Conservation (phyloP, 768 basidiomycete genomes). For the Pholiota conissans region DNA sequence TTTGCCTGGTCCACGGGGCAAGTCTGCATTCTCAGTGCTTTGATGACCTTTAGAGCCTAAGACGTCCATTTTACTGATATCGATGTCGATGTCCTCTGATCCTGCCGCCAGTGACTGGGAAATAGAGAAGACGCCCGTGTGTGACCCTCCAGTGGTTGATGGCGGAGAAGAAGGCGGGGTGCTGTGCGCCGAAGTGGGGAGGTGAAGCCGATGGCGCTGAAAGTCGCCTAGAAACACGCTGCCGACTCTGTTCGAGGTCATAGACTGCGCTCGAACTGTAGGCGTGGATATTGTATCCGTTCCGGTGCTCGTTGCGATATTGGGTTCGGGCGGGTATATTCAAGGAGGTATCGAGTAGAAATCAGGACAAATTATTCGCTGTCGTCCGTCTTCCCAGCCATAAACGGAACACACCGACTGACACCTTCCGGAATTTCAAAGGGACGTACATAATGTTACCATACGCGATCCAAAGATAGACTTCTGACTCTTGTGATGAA, state of each 20-base stretch:
- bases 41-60: background rate
- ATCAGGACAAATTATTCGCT: background rate
- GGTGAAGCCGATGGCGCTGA: slow-evolving; percentile 56
- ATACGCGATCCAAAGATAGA: too few species aligned
- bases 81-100: slow-evolving; percentile 19
- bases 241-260: slow-evolving; percentile 45
- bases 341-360: background rate
- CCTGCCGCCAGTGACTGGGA: slow-evolving; percentile 21
- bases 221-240: slow-evolving; percentile 83
- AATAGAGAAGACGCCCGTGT: slow-evolving; percentile 32
- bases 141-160: slow-evolving; percentile 33
- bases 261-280: background rate
- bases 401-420: background rate
- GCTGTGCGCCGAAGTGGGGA: slow-evolving; percentile 53
- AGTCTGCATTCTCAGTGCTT: slow-evolving; percentile 1
- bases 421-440: too few species aligned
- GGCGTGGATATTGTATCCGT: background rate
- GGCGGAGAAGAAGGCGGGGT: slow-evolving; percentile 43
- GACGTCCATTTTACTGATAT: slow-evolving; percentile 8
- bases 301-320: background rate
- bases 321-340: background rate
- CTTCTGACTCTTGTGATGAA: background rate
- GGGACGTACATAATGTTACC: too few species aligned
- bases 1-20: slow-evolving; percentile 20
- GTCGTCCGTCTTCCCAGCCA: background rate